Base-by-base conservation (phyloP, 148 eudicot genomes). In the Polygonum aviculare region DNA sequence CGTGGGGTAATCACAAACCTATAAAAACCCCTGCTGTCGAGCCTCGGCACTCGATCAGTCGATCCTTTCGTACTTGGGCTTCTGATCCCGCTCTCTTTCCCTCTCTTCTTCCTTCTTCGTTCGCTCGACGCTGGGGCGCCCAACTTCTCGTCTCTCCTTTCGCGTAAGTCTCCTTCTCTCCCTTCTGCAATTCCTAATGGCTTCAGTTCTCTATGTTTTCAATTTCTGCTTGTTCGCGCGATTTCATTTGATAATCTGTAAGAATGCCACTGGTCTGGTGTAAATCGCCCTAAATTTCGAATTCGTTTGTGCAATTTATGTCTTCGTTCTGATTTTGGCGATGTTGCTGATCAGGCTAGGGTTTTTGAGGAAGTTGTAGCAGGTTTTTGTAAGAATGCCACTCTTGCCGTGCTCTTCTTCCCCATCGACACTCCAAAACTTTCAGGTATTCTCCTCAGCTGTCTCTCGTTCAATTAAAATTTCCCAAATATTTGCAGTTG, bases 361-460 rank as follows among this genome's bases (percentile, higher is more conserved):
- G 10, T 6, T 44, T 44, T 44, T 44, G 11, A 44, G 47, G 9
- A 44, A 44, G 47, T 44, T 44, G 8, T 10, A 44, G 47, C 47
- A 7, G 7, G n/a, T n/a, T n/a, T n/a, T n/a, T n/a, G n/a, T n/a
- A n/a, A n/a, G n/a, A n/a, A n/a, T n/a, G n/a, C n/a, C n/a, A n/a
- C n/a, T n/a, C n/a, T n/a, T n/a, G n/a, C n/a, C n/a, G n/a, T n/a
- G n/a, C n/a, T n/a, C n/a, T n/a, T n/a, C n/a, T n/a, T n/a, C n/a
- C n/a, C n/a, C n/a, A n/a, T n/a, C n/a, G n/a, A n/a, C n/a, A n/a
- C n/a, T n/a, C n/a, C n/a, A n/a, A n/a, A n/a, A n/a, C n/a, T n/a
- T 6, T 22, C 21, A 57, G 12, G 96, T 88, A n/a, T 41, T 45
- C 16, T 35, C 51, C 12, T 0, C 9, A 26, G 31, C 31, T 26